Evolutionary conservation across 83 land plant genomes (phyloP).

Genomic region (Larix sibirica): DNA sequence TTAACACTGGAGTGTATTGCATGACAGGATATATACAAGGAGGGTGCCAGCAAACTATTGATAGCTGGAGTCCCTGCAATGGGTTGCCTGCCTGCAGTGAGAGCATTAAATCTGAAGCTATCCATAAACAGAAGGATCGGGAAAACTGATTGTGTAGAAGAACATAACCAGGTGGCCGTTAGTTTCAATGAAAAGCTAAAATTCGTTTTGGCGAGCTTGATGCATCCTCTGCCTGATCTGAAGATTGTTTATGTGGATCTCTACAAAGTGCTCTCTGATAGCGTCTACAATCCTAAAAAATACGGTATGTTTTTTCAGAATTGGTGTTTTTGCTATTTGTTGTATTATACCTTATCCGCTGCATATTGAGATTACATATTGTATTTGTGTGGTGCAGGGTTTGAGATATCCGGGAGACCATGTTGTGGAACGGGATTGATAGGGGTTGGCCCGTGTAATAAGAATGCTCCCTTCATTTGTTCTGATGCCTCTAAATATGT

Average conservation of each 20-base stretch:
- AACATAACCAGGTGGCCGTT: background rate
- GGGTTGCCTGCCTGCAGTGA: background rate
- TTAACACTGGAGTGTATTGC: background rate
- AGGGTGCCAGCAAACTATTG: background rate
- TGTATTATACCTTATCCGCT: no score
- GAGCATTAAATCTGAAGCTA: background rate
- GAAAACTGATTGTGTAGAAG: background rate
- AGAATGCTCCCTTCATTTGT: slow-evolving; percentile 17
- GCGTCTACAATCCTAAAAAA: background rate
- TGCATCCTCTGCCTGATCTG: background rate
- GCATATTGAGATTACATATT: background rate
- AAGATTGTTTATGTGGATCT: slow-evolving; percentile 24
- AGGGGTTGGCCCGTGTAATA: background rate
- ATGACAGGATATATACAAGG: background rate
- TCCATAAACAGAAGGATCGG: background rate
- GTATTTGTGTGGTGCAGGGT: background rate
- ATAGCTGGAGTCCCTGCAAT: background rate
- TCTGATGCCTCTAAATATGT: slow-evolving; percentile 34
- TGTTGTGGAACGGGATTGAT: background rate
- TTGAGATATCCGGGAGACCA: background rate
- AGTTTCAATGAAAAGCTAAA: slow-evolving; percentile 30
- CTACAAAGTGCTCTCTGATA: slow-evolving; percentile 9
- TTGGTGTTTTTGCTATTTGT: background rate
- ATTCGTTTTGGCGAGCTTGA: background rate
- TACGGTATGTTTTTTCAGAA: background rate